phyloP scores from a whole-genome alignment of 2,329 filamentous ascomycete species.

The Claviceps sp. region DNA sequence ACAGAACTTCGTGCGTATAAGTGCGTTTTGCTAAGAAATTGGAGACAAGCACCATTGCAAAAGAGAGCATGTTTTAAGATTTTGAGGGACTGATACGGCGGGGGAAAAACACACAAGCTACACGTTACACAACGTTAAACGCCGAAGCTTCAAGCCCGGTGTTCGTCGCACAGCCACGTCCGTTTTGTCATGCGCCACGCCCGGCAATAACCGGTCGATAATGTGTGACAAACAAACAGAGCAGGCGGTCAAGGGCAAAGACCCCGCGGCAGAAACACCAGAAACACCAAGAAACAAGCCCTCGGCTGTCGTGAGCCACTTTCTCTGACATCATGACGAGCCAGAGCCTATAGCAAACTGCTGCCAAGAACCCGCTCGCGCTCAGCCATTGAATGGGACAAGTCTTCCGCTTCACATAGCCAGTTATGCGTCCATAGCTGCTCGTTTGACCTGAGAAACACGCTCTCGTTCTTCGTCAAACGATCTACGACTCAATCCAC shows the following conservation, averaged over 20 bases:
- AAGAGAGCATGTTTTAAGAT: no score
- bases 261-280: background rate
- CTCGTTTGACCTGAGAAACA: background rate
- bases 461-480: background rate
- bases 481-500: background rate
- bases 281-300: background rate
- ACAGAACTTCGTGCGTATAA: background rate
- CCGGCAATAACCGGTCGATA: no score
- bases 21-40: no score
- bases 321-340: background rate
- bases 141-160: no score
- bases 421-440: conserved; percentile 1
- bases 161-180: no score
- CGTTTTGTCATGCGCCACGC: no score
- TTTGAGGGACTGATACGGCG: no score
- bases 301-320: background rate
- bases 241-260: conserved; percentile 4
- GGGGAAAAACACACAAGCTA: no score
- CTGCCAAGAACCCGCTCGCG: background rate
- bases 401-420: no score
- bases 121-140: no score
- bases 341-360: background rate
- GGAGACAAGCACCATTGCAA: no score
- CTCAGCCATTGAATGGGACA: background rate
- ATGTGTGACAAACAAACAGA: background rate